Percentiles rank a stretch among this genome's conserved stretches.
These are phyloP conservation scores for Suillus sp. DNA, from an alignment of 768 basidiomycete genomes.

Conservation along the genomic window DNA sequence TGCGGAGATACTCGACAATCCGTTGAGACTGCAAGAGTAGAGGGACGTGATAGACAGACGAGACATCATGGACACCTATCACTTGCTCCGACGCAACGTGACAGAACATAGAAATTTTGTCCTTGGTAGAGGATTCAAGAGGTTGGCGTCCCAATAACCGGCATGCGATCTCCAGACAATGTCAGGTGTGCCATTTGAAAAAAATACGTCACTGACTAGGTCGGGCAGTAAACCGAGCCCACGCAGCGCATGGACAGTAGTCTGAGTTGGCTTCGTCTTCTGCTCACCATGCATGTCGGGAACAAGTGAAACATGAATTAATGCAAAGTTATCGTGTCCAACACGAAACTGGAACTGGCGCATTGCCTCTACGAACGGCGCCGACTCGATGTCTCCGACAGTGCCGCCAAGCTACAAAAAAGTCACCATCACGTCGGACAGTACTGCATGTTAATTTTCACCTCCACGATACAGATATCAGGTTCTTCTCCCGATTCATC, in stretches of 20 bases:
- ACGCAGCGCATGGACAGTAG: constrained; percentile 90
- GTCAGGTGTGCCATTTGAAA: constrained; percentile 6
- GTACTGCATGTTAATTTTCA: constrained; percentile 34
- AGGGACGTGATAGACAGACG: constrained; percentile 97
- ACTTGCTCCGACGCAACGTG: constrained; percentile 90
- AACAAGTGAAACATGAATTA: constrained; percentile 97
- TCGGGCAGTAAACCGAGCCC: constrained; percentile 93
- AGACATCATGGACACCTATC: constrained; percentile 93
- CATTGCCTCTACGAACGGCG: constrained; percentile 98
- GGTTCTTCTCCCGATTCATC: constrained; percentile 92
- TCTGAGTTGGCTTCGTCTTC: constrained; percentile 99
- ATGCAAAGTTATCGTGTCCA: constrained; percentile 93
- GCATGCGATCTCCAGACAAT: constrained; percentile 77
- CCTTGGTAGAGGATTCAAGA: constrained; percentile 82
- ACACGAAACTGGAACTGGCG: constrained; percentile 99
- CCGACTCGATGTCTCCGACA: constrained; percentile 98
- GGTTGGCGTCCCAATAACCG: constrained; percentile 79
- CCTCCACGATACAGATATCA: constrained; percentile 98
- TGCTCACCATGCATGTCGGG: constrained; percentile 99
- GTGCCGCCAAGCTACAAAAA: constrained; percentile 87
- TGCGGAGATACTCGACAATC: constrained; percentile 81
- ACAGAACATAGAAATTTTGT: constrained; percentile 99
- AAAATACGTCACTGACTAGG: constrained; percentile 52
- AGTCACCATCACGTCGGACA: constrained; percentile 9
- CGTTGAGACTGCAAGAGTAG: constrained; percentile 90